phyloP scores from a whole-genome alignment of 306 rosid species.

The Cicer yamashitae region DNA sequence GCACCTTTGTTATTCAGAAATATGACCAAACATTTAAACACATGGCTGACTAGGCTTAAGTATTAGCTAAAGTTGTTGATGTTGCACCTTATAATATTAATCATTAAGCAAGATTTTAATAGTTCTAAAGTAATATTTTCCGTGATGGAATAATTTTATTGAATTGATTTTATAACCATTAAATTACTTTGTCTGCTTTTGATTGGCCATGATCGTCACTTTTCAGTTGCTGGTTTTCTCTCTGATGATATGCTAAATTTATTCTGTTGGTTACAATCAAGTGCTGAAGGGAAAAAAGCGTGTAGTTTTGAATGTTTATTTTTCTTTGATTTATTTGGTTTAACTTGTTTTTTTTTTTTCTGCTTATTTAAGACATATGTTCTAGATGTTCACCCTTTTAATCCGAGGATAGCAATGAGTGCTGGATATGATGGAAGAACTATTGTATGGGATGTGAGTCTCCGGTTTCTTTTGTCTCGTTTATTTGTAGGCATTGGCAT shows the following conservation, averaged over 20 bases:
- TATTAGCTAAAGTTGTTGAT: conserved; percentile 17
- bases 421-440: conserved; percentile 99
- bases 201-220: conserved; percentile 29
- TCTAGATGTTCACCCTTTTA: conserved; percentile 98
- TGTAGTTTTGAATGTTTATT: conserved; percentile 26
- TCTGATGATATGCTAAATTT: conserved; percentile 8
- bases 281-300: background rate
- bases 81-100: conserved; percentile 15
- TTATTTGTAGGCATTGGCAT: conserved; percentile 30
- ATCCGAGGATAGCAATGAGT: conserved; percentile 99
- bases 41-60: conserved; percentile 5
- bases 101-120: background rate
- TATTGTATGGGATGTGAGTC: conserved; percentile 99
- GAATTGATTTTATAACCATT: conserved; percentile 13
- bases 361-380: conserved; percentile 80
- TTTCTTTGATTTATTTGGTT: conserved; percentile 26
- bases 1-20: background rate
- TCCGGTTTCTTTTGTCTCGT: conserved; percentile 44
- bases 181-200: conserved; percentile 29
- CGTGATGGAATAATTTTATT: conserved; percentile 30
- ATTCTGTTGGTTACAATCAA: conserved; percentile 21
- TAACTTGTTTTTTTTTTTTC: conserved; percentile 38
- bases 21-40: conserved; percentile 2
- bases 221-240: conserved; percentile 28
- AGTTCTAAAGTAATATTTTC: background rate